phyloP scores from a whole-genome alignment of 202 grass and related monocot species.

The Schoenoplectus tabernaemontani region DNA sequence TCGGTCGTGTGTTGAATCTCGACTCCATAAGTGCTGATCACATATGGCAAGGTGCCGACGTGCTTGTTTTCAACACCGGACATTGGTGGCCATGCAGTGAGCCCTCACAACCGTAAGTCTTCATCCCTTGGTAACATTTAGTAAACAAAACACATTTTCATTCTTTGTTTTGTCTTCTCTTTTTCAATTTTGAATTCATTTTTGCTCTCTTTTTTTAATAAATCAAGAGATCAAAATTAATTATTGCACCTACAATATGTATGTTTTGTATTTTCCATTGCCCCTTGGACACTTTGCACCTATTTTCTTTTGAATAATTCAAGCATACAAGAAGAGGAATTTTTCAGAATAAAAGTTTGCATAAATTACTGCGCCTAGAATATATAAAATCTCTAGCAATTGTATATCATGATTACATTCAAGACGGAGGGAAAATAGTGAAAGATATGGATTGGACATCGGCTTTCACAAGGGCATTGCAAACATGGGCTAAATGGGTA shows the following conservation, averaged over 20 bases:
- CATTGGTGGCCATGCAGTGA: slow-evolving; percentile 35
- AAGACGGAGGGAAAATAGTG: slow-evolving; percentile 27
- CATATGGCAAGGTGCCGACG: slow-evolving; percentile 23
- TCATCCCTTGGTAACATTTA: neutral
- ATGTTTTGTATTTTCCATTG: no score
- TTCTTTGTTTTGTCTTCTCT: neutral
- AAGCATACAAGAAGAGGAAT: neutral
- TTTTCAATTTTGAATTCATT: neutral
- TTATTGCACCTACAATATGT: no score
- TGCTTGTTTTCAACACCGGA: slow-evolving; percentile 36
- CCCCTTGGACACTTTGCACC: no score
- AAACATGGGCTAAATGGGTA: slow-evolving; percentile 65
- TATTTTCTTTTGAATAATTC: no score
- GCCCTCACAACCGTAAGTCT: slow-evolving; percentile 10
- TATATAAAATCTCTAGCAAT: slow-evolving; percentile 18
- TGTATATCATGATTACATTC: slow-evolving; percentile 67
- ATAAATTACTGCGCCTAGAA: neutral
- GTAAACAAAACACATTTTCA: neutral
- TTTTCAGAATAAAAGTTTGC: neutral
- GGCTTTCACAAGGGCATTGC: slow-evolving; percentile 59
- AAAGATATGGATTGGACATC: slow-evolving; percentile 52
- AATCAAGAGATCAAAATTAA: no score
- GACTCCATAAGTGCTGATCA: slow-evolving; percentile 17
- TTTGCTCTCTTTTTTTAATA: neutral
- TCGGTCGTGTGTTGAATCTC: slow-evolving; percentile 27